Base-by-base conservation (phyloP, 192 early-diverging fungal genomes). In the Entomortierella chlamydospora region DNA sequence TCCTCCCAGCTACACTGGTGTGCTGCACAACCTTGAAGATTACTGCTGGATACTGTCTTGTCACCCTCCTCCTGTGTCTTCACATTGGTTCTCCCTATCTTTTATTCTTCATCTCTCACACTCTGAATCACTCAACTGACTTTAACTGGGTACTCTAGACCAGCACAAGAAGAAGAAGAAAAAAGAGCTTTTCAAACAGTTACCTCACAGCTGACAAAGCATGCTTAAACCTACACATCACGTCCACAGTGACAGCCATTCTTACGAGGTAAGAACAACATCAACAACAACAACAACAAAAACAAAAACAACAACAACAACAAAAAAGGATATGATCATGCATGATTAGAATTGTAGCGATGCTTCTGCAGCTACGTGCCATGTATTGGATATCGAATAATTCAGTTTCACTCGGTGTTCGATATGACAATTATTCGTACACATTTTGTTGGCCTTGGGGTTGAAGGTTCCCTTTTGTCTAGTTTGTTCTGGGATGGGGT, bases 171-270 rank as follows among this genome's bases (percentile, higher is more conserved):
- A 31, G 12, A 17, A 57, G 12, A 20, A 15, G 33, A 9, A 31
- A 31, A 17, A 57, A 37, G 33, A 15, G 33, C 10, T 13, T 28
- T 26, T 25, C 28, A n/a, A n/a, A 66, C 34, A 4, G 54, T 50
- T 11, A 66, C 20, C 49, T 31, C 29, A 58, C 54, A 22, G 61
- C 70, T 57, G 37, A 49, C 50, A 61, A 60, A 61, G 60, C 62
- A 39, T 73, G 71, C 71, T 73, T 10, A 65, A 64, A 37, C 57
- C 71, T 57, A 37, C 56, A 30, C 71, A 64, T 30, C 54, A 60
- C 29, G 41, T 43, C 18, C 71, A 65, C 47, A 59, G 57, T 31
- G 62, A 57, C 30, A 73, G 30, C 22, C 71, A 73, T 45, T 73
- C 71, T 7, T 65, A 29, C 49, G 71, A 73, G 71, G 71, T 73